Evolutionary conservation across 768 basidiomycete species (phyloP).

Genomic region (Lentinus brumalis): DNA sequence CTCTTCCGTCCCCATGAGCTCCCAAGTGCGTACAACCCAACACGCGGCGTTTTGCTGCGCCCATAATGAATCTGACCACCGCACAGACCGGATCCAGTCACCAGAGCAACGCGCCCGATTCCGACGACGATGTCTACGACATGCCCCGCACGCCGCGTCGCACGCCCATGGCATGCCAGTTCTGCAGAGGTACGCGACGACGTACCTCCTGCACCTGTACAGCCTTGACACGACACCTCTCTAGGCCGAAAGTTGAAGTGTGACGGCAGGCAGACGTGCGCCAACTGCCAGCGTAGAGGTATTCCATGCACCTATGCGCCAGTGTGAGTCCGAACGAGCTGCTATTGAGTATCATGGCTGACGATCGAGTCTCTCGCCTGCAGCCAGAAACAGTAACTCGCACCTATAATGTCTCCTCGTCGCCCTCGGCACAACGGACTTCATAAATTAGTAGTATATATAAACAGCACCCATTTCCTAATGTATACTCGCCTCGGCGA

Average conservation of each 20-base stretch:
- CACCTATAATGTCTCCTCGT: neutral
- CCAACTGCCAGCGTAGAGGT: conserved; percentile 62
- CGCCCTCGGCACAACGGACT: too few species aligned
- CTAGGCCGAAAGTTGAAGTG: conserved; percentile 73
- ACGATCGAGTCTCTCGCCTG: neutral
- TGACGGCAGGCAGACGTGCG: conserved; percentile 67
- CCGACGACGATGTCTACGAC: conserved; percentile 25
- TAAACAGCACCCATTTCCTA: neutral
- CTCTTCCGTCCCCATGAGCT: conserved; percentile 2
- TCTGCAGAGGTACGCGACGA: conserved; percentile 57
- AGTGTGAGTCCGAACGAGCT: conserved; percentile 49
- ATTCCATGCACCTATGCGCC: conserved; percentile 63
- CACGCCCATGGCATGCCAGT: conserved; percentile 72
- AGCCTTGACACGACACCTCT: neutral
- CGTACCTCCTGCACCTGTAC: neutral
- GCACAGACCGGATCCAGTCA: conserved; percentile 7
- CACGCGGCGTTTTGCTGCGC: too few species aligned
- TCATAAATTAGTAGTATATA: conserved; percentile 6
- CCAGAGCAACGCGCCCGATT: conserved; percentile 21
- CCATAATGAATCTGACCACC: neutral
- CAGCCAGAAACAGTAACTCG: conserved; percentile 15
- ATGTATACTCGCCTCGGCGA: neutral
- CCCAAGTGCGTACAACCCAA: conserved; percentile 1
- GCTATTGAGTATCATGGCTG: neutral
- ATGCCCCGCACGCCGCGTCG: conserved; percentile 40